Evolutionary conservation across 1,139 yeast genomes (phyloP).

Genomic region (Yamadazyma kanchanaburiensis): DNA sequence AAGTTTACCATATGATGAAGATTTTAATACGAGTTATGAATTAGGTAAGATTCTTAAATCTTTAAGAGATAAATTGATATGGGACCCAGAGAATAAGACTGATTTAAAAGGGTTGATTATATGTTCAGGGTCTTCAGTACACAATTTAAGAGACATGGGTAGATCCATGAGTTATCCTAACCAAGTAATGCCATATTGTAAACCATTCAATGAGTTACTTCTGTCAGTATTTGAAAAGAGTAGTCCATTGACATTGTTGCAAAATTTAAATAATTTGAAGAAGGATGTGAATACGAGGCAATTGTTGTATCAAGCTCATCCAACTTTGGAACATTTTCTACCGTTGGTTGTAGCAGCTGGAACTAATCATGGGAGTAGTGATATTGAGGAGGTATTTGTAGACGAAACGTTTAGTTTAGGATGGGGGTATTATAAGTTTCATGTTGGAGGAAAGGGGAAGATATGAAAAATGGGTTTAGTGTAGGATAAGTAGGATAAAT

Average conservation of each 20-base stretch:
- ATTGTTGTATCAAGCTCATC: slow-evolving; percentile 58
- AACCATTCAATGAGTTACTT: slow-evolving; percentile 13
- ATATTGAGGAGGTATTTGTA: slow-evolving; percentile 46
- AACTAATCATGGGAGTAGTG: slow-evolving; percentile 34
- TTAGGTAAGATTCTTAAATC: slow-evolving; percentile 54
- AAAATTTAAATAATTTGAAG: slow-evolving; percentile 29
- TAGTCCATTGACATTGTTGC: slow-evolving; percentile 21
- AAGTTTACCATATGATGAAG: slow-evolving; percentile 50
- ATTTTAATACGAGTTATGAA: slow-evolving; percentile 46
- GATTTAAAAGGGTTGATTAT: slow-evolving; percentile 47
- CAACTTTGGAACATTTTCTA: slow-evolving; percentile 69
- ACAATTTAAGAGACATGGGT: slow-evolving; percentile 59
- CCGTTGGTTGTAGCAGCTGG: slow-evolving; percentile 72
- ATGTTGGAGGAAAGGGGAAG: background rate
- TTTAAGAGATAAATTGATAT: slow-evolving; percentile 44
- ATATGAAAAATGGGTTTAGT: background rate
- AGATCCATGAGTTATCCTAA: slow-evolving; percentile 16
- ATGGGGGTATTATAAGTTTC: slow-evolving; percentile 62
- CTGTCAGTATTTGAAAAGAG: slow-evolving; percentile 10
- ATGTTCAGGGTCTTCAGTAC: slow-evolving; percentile 78
- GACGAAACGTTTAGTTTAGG: slow-evolving; percentile 49
- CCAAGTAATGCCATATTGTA: slow-evolving; percentile 43
- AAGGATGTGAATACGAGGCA: slow-evolving; percentile 18
- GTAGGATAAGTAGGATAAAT: background rate
- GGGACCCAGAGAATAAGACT: slow-evolving; percentile 24